phyloP scores from a whole-genome alignment of 139 green algal genomes.

The Chlamydomonas incerta region DNA sequence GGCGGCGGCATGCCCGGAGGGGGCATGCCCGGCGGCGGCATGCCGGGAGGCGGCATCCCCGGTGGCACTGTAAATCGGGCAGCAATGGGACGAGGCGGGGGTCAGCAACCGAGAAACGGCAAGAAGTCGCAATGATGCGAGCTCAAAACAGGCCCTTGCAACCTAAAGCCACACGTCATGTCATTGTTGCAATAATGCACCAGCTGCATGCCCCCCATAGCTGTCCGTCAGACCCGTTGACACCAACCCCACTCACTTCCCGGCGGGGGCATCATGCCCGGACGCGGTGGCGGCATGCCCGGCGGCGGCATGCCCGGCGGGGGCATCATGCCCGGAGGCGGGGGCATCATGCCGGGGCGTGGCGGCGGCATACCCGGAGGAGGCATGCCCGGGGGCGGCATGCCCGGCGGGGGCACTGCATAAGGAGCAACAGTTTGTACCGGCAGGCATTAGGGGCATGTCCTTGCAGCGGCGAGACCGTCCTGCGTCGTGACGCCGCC shows the following conservation, averaged over 20 bases:
- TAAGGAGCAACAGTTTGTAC: not conserved
- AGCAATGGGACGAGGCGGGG: too few relatives aligned
- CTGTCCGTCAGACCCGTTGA: too few relatives aligned
- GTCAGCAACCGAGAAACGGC: too few relatives aligned
- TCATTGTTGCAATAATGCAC: too few relatives aligned
- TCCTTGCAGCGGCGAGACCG: too few relatives aligned
- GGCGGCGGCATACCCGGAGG: slow-evolving; percentile 8
- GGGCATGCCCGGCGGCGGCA: slow-evolving; percentile 41
- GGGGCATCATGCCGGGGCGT: slow-evolving; percentile 12
- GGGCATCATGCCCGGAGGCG: slow-evolving; percentile 40
- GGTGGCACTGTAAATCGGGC: too few relatives aligned
- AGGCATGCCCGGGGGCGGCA: slow-evolving; percentile 31
- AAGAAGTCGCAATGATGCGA: too few relatives aligned
- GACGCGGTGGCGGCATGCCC: slow-evolving; percentile 46
- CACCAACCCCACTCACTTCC: slow-evolving; percentile 37
- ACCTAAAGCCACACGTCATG: too few relatives aligned
- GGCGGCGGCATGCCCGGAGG: slow-evolving; percentile 7
- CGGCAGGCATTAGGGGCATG: too few relatives aligned
- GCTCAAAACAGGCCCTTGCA: too few relatives aligned
- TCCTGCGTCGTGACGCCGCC: too few relatives aligned
- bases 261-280: slow-evolving; percentile 74
- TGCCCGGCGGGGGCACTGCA: slow-evolving; percentile 34
- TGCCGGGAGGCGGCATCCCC: not conserved
- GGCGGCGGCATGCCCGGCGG: slow-evolving; percentile 67
- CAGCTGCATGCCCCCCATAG: too few relatives aligned